phyloP scores from a whole-genome alignment of 225 moss, liverwort and hornwort genomes.

The Thuidium tamariscinum region DNA sequence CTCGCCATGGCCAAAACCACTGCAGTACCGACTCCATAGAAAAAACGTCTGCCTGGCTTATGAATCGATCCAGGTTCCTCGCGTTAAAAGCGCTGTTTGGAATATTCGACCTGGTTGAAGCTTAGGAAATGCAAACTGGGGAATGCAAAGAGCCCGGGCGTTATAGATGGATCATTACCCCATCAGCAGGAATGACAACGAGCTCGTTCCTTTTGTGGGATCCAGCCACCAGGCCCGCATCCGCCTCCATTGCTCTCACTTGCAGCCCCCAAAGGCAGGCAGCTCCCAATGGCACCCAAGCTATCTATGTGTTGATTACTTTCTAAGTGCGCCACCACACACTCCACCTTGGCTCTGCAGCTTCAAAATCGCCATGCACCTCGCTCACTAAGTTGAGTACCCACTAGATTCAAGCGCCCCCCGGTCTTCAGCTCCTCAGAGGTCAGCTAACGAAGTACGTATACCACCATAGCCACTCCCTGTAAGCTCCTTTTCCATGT shows the following conservation, averaged over 20 bases:
- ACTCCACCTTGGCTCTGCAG: neutral
- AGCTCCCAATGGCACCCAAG: neutral
- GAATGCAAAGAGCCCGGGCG: neutral
- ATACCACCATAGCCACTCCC: neutral
- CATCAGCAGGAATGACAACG: slow-evolving; percentile 82
- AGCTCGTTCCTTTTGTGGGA: slow-evolving; percentile 95
- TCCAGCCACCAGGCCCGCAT: slow-evolving; percentile 83
- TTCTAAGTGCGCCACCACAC: neutral
- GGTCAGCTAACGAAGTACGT: neutral
- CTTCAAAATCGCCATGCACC: slow-evolving; percentile 13
- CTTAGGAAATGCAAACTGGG: neutral
- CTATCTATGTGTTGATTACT: neutral
- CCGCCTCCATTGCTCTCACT: slow-evolving; percentile 59
- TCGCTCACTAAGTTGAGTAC: neutral
- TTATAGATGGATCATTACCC: slow-evolving; percentile 33
- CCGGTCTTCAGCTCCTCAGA: neutral
- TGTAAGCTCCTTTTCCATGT: slow-evolving; percentile 1
- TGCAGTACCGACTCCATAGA: neutral
- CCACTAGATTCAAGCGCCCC: neutral
- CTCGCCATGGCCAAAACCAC: neutral
- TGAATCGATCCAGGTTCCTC: neutral
- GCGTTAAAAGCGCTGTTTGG: neutral
- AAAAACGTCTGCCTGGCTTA: neutral
- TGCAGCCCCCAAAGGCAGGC: neutral
- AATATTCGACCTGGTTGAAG: neutral